Evolutionary conservation across 768 basidiomycete genomes (phyloP), one percentile per base, ranked within the genome.

Genomic region (Tricholoma flavovirens): DNA sequence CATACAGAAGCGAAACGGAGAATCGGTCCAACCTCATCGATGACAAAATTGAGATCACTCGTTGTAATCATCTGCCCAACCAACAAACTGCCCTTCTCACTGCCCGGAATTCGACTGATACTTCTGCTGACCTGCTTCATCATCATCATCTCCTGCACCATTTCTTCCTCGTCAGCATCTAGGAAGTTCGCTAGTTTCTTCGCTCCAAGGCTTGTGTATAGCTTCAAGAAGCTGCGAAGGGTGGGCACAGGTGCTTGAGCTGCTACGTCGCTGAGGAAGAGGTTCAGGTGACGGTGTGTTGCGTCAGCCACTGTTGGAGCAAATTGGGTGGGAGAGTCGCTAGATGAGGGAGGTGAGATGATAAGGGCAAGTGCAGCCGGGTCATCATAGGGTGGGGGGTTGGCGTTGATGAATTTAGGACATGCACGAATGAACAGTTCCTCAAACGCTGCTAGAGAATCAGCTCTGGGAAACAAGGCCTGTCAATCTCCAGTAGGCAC

Each of bases 101-200:
- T 75, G 64, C 78, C 88, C 38, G 76, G 73, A 35, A 86, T 80
- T 69, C 88, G 78, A 68, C 83, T 86, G 54, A 87, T 71, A 56
- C 88, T 90, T 65, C 92, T 78, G 63, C 88, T 90, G 0, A 86
- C 84, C 60, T 89, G 86, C 77, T 99, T 98, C 73, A 97, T 82
- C 43, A 93, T 86, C 93, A 98, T 97, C 80, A 98, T 83, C 80
- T 96, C 90, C 73, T 95, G 90, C 56, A 99, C 79, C 66, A 98
- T 87, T 70, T 90, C 89, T 67, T 98, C 96, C 73, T 98, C 96
- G 60, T 90, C 90, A 43, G 83, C 84, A 58, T 93, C 92, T 45
- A 96, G 75, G 81, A 98, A 97, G 62, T 86, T 86, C 0, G 95
- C 88, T 24, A 99, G 81, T 73, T 98, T 98, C 66, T 83, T 83